These are phyloP conservation scores for Cnidoscolus chayamansa DNA, from an alignment of 441 rosid genomes.

Conservation along the genomic window DNA sequence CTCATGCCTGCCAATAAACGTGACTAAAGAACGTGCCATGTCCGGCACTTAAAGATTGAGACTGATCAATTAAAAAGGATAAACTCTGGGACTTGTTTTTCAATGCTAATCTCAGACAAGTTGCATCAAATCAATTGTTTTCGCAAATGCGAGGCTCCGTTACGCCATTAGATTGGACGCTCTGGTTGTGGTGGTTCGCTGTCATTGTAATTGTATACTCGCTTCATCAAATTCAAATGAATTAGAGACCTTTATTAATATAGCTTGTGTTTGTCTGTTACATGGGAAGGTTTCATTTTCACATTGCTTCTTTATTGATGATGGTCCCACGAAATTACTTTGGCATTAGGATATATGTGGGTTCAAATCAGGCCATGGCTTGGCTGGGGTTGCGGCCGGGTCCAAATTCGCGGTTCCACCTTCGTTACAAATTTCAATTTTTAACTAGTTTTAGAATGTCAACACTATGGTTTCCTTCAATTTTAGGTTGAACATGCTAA, in stretches of 20 bases:
- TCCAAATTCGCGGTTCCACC: no score
- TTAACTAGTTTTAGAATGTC: no score
- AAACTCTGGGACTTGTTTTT: neutral
- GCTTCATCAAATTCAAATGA: neutral
- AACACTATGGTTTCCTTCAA: no score
- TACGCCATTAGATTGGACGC: neutral
- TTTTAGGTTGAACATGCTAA: no score
- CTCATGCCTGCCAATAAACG: neutral
- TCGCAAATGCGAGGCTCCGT: neutral
- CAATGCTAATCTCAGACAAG: neutral
- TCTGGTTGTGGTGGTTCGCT: neutral
- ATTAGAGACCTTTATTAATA: neutral
- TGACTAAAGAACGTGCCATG: slow-evolving; percentile 2
- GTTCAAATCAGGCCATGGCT: neutral
- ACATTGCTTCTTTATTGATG: neutral
- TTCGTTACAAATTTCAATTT: no score
- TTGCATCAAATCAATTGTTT: slow-evolving; percentile 12
- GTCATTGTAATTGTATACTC: neutral
- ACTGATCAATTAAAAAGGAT: neutral
- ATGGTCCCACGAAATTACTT: neutral
- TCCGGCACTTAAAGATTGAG: neutral
- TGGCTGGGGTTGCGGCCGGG: no score
- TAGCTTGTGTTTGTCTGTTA: neutral
- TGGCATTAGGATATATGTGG: neutral
- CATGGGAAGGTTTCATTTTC: neutral